These are phyloP conservation scores for Globisporangium viniferum DNA, from an alignment of 352 stramenopile genomes.

Conservation along the genomic window DNA sequence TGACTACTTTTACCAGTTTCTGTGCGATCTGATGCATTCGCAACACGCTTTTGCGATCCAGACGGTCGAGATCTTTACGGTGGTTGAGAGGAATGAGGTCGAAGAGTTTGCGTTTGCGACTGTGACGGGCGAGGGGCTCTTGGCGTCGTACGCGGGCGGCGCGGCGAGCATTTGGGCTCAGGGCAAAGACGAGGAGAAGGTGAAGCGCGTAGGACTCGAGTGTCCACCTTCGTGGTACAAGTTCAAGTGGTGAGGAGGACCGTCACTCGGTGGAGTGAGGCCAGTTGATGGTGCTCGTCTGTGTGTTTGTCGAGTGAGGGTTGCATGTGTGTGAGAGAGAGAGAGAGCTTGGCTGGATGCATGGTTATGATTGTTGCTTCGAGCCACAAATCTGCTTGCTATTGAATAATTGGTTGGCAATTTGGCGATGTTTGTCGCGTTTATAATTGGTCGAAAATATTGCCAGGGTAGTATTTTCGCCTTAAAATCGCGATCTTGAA, in stretches of 20 bases:
- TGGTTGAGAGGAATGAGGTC: not conserved
- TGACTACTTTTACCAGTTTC: not conserved
- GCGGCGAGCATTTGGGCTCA: not conserved
- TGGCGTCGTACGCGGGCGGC: not conserved
- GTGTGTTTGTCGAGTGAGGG: not conserved
- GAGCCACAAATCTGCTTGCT: too few relatives aligned
- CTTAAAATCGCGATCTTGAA: constrained; percentile 4
- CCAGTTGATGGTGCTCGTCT: not conserved
- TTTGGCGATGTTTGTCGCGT: too few relatives aligned
- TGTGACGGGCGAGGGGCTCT: not conserved
- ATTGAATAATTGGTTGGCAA: too few relatives aligned
- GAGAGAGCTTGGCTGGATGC: too few relatives aligned
- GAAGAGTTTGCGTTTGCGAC: not conserved
- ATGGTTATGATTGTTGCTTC: too few relatives aligned
- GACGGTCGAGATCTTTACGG: not conserved
- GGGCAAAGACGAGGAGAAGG: not conserved
- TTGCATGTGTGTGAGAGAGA: not conserved
- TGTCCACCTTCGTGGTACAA: not conserved
- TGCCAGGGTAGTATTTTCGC: too few relatives aligned
- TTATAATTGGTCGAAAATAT: not conserved
- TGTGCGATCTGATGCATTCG: not conserved
- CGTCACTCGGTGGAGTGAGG: not conserved
- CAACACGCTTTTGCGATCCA: not conserved
- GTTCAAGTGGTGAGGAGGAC: not conserved
- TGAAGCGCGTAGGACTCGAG: not conserved